Percentiles rank a stretch among this genome's conserved stretches.
These are phyloP conservation scores for Adansonia rubrostipa DNA, from an alignment of 441 rosid genomes.

Conservation along the genomic window DNA sequence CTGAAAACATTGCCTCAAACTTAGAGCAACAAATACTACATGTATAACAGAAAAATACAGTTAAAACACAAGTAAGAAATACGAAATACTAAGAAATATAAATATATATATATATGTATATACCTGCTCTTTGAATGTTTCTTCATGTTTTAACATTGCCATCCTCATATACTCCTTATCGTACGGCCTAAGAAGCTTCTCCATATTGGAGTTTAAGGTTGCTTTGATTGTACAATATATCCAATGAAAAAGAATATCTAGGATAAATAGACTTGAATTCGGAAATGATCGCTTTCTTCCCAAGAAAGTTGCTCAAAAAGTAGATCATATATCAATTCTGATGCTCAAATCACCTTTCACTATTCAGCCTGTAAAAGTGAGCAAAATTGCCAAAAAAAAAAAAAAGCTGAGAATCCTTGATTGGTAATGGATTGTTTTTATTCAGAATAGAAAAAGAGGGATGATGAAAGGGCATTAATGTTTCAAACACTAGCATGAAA, in stretches of 20 bases:
- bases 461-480: constrained; percentile 27
- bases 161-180: constrained; percentile 88
- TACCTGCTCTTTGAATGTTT: constrained; percentile 97
- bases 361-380: constrained; percentile 22
- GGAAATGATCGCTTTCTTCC: constrained; percentile 10
- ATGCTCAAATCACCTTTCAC: constrained; percentile 1
- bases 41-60: neutral
- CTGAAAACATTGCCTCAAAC: constrained; percentile 37
- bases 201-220: constrained; percentile 51
- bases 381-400: neutral
- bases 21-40: neutral
- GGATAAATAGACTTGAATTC: constrained; percentile 5
- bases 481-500: constrained; percentile 23
- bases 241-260: neutral
- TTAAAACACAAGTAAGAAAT: neutral
- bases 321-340: constrained; percentile 22
- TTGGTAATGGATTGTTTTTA: constrained; percentile 9
- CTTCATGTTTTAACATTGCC: constrained; percentile 96
- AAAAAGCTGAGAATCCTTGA: neutral
- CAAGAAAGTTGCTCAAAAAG: constrained; percentile 23
- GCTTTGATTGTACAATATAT: constrained; percentile 4
- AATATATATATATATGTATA: neutral
- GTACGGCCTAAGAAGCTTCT: constrained; percentile 69
- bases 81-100: neutral
- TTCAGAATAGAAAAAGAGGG: constrained; percentile 9